These are phyloP conservation scores for Albifimbria verrucaria DNA, from an alignment of 2,329 filamentous ascomycete species.

Conservation along the genomic window DNA sequence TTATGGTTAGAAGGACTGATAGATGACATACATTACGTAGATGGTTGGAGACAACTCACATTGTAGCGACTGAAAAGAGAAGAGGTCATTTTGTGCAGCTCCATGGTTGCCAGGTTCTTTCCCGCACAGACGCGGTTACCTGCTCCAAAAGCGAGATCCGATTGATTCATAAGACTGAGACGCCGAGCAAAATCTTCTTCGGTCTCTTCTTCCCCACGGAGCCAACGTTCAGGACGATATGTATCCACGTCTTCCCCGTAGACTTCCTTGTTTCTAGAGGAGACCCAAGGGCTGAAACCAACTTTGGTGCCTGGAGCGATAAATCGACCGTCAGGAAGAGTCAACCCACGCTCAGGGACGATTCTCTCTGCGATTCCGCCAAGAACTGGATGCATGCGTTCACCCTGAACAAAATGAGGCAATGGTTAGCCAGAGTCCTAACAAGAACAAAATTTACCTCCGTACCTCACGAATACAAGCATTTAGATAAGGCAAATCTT, in stretches of 20 bases:
- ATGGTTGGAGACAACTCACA: neutral
- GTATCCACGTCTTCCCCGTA: slow-evolving; percentile 43
- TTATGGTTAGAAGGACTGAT: neutral
- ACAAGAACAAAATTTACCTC: too few species aligned
- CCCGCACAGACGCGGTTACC: neutral
- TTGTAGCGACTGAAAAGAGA: neutral
- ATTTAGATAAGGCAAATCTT: slow-evolving; percentile 39
- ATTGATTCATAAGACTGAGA: neutral
- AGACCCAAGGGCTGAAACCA: slow-evolving; percentile 38
- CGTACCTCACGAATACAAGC: slow-evolving; percentile 49
- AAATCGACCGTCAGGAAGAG: slow-evolving; percentile 28
- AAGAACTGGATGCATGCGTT: slow-evolving; percentile 46
- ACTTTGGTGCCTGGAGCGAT: slow-evolving; percentile 35
- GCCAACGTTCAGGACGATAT: slow-evolving; percentile 47
- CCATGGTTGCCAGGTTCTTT: neutral
- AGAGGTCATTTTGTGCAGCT: neutral
- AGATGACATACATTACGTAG: neutral
- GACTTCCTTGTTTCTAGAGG: slow-evolving; percentile 32
- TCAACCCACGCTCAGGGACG: slow-evolving; percentile 38
- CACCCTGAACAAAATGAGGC: too few species aligned
- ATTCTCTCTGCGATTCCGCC: slow-evolving; percentile 46
- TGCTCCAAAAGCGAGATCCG: neutral
- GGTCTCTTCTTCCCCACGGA: slow-evolving; percentile 16
- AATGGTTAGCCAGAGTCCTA: too few species aligned
- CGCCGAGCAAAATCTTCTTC: neutral